These are phyloP conservation scores for Hypoxylon perforatum DNA, from an alignment of 495 filamentous ascomycete species.

Conservation along the genomic window DNA sequence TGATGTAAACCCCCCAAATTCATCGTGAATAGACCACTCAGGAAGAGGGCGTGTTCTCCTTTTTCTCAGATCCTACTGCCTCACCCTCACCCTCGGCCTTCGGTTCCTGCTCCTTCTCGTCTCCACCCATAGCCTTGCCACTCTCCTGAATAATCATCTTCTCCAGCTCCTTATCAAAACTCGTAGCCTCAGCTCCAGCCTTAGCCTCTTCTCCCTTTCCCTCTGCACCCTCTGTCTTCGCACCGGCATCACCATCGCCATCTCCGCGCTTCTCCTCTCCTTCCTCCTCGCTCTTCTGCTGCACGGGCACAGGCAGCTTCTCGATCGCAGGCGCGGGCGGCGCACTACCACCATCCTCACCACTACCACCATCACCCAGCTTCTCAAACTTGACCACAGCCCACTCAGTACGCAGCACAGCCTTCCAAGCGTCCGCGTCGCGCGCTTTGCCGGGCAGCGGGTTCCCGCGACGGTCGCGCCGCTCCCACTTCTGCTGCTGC, in stretches of 20 bases:
- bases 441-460: conserved; percentile 1
- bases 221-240: neutral
- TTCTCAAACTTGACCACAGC: conserved; percentile 41
- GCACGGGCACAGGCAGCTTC: conserved; percentile 7
- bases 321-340: conserved; percentile 29
- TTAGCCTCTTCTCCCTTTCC: too few relatives aligned
- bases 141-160: neutral
- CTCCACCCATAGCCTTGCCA: neutral
- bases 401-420: conserved; percentile 33
- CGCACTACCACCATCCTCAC: neutral
- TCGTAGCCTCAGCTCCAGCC: neutral
- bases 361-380: neutral
- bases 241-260: neutral
- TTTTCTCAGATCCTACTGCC: neutral
- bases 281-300: too few relatives aligned
- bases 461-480: conserved; percentile 29
- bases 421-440: conserved; percentile 21
- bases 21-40: neutral
- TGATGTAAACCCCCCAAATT: neutral
- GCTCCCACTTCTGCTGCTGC: conserved; percentile 41
- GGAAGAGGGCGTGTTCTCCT: neutral
- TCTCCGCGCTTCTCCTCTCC: neutral
- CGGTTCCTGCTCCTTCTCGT: conserved; percentile 4
- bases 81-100: neutral
- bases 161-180: conserved; percentile 15